phyloP scores from a whole-genome alignment of 2,329 filamentous ascomycete species.

The Penicillium brasilianum region DNA sequence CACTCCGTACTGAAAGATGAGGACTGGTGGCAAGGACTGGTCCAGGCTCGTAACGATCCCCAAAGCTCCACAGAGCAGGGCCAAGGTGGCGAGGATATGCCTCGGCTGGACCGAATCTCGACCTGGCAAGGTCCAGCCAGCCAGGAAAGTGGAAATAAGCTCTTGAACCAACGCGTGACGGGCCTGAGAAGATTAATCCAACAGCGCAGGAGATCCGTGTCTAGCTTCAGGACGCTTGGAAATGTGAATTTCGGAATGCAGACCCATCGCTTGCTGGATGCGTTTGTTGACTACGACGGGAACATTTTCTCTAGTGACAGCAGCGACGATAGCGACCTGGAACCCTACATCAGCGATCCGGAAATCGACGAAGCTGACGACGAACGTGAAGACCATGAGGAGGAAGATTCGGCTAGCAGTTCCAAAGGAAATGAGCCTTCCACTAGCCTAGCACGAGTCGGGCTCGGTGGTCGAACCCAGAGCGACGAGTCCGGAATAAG shows the following conservation, averaged over 20 bases:
- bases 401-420: constrained; percentile 8
- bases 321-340: constrained; percentile 49
- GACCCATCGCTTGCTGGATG: constrained; percentile 71
- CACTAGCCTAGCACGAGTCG: constrained; percentile 12
- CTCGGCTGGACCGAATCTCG: constrained; percentile 48
- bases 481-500: constrained; percentile 23
- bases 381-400: constrained; percentile 10
- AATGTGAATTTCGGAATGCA: constrained; percentile 73
- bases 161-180: constrained; percentile 56
- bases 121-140: constrained; percentile 61
- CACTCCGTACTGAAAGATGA: constrained; percentile 71
- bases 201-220: constrained; percentile 57
- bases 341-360: constrained; percentile 47
- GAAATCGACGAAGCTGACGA: constrained; percentile 37
- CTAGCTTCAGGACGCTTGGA: constrained; percentile 56
- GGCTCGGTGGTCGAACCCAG: constrained; percentile 9
- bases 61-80: constrained; percentile 22
- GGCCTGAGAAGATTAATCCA: constrained; percentile 67
- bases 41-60: constrained; percentile 24
- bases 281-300: constrained; percentile 60
- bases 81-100: constrained; percentile 23
- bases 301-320: constrained; percentile 55
- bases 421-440: constrained; percentile 7
- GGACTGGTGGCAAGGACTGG: constrained; percentile 75
- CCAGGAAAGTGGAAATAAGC: constrained; percentile 54